phyloP scores from a whole-genome alignment of 2,329 filamentous ascomycete genomes.

The Diaporthe citriasiana region DNA sequence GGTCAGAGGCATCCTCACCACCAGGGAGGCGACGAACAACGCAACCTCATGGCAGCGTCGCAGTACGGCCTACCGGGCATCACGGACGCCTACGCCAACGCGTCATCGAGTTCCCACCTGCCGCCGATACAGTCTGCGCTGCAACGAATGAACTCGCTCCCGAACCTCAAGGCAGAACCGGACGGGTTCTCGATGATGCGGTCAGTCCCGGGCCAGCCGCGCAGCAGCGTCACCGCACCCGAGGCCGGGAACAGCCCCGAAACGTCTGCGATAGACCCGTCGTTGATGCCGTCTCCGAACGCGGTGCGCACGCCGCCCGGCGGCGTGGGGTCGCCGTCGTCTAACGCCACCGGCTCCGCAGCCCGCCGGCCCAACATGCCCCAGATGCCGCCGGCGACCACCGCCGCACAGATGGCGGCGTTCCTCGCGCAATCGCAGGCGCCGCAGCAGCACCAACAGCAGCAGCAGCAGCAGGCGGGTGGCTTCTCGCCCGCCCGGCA shows the following conservation, averaged over 20 bases:
- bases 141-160: conserved; percentile 49
- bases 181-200: conserved; percentile 57
- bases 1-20: conserved; percentile 45
- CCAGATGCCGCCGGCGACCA: conserved; percentile 48
- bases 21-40: conserved; percentile 40
- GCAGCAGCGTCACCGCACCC: conserved; percentile 55
- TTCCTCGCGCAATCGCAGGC: conserved; percentile 36
- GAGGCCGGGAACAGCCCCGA: conserved; percentile 48
- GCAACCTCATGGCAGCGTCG: background rate
- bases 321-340: conserved; percentile 46
- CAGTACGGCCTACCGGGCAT: conserved; percentile 39
- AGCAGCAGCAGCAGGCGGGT: conserved; percentile 50
- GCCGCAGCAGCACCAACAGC: conserved; percentile 51
- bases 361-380: conserved; percentile 47
- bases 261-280: conserved; percentile 58
- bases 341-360: conserved; percentile 44
- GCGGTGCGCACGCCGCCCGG: conserved; percentile 54
- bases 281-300: conserved; percentile 62
- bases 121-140: conserved; percentile 50
- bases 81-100: conserved; percentile 52
- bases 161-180: conserved; percentile 55
- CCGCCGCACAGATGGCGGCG: conserved; percentile 38
- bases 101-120: conserved; percentile 59
- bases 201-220: conserved; percentile 56
- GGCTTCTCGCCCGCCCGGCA: conserved; percentile 44